These are phyloP conservation scores for Termitomyces sp. DNA, from an alignment of 1,284 basidiomycete genomes.

Conservation along the genomic window DNA sequence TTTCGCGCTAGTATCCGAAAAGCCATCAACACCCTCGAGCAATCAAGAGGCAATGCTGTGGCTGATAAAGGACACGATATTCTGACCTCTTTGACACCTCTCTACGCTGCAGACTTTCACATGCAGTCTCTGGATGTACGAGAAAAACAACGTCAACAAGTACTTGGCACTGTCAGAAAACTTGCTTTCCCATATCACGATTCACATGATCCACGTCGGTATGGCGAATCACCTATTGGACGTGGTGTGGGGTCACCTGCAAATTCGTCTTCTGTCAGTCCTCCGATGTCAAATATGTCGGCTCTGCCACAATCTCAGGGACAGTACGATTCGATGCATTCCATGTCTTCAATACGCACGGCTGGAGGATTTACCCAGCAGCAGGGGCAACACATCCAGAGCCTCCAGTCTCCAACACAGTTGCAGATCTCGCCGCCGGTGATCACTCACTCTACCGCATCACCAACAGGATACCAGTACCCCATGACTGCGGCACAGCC, in stretches of 20 bases:
- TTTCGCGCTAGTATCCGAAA: slow-evolving; percentile 71
- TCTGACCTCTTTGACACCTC: slow-evolving; percentile 59
- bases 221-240: slow-evolving; percentile 41
- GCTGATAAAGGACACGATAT: slow-evolving; percentile 72
- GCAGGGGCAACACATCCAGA: slow-evolving; percentile 21
- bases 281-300: slow-evolving; percentile 33
- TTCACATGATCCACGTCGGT: slow-evolving; percentile 48
- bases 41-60: slow-evolving; percentile 53
- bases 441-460: slow-evolving; percentile 16
- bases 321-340: slow-evolving; percentile 29
- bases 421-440: slow-evolving; percentile 27
- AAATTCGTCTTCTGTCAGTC: slow-evolving; percentile 37
- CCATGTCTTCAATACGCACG: slow-evolving; percentile 31
- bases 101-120: slow-evolving; percentile 60
- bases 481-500: slow-evolving; percentile 24
- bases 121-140: slow-evolving; percentile 42
- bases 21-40: slow-evolving; percentile 58
- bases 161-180: slow-evolving; percentile 62
- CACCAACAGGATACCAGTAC: slow-evolving; percentile 19
- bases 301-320: slow-evolving; percentile 32
- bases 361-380: slow-evolving; percentile 21
- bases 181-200: slow-evolving; percentile 78
- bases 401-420: slow-evolving; percentile 29
- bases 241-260: slow-evolving; percentile 18
- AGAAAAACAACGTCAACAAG: slow-evolving; percentile 53